A percentile compares a stretch with the other conserved stretches of the same genome.
Conservation (phyloP, 2,329 filamentous ascomycete genomes). For the Ophiognomonia clavigignenti-juglandacearum region DNA sequence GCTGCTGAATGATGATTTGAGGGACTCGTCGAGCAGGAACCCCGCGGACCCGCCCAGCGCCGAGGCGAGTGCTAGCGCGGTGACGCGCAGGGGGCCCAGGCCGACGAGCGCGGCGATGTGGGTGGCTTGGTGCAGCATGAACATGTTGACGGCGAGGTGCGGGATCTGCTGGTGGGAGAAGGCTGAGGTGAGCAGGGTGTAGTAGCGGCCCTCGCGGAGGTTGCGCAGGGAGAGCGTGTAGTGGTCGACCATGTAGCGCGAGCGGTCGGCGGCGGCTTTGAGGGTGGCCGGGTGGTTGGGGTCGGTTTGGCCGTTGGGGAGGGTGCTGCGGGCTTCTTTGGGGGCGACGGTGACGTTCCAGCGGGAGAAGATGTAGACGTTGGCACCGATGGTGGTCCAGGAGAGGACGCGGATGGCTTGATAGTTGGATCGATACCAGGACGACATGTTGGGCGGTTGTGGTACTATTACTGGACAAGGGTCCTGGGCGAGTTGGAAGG, state of each 20-base stretch:
- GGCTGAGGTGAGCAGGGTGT: slow-evolving; percentile 20
- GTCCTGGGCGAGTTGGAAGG: no score
- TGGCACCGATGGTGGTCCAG: slow-evolving; percentile 16
- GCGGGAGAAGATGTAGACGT: slow-evolving; percentile 8
- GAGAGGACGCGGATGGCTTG: slow-evolving; percentile 4
- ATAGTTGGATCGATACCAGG: no score
- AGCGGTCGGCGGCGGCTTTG: neutral
- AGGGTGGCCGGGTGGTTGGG: neutral
- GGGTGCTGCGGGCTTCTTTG: neutral
- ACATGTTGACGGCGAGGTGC: slow-evolving; percentile 22
- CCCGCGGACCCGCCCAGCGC: slow-evolving; percentile 17
- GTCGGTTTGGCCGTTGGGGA: neutral
- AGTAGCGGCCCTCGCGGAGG: slow-evolving; percentile 20
- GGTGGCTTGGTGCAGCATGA: slow-evolving; percentile 14
- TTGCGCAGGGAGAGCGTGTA: slow-evolving; percentile 19
- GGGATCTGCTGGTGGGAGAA: slow-evolving; percentile 18
- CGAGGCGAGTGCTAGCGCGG: slow-evolving; percentile 18
- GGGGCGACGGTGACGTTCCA: neutral
- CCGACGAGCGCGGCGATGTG: slow-evolving; percentile 14
- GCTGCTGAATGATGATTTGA: no score
- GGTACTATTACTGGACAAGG: neutral
- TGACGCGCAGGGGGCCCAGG: slow-evolving; percentile 12
- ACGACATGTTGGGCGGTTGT: neutral
- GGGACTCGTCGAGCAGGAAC: slow-evolving; percentile 14
- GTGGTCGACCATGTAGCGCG: slow-evolving; percentile 17